Evolutionary conservation across 257 asterid species (phyloP).

Genomic region (Leonotis leonurus): DNA sequence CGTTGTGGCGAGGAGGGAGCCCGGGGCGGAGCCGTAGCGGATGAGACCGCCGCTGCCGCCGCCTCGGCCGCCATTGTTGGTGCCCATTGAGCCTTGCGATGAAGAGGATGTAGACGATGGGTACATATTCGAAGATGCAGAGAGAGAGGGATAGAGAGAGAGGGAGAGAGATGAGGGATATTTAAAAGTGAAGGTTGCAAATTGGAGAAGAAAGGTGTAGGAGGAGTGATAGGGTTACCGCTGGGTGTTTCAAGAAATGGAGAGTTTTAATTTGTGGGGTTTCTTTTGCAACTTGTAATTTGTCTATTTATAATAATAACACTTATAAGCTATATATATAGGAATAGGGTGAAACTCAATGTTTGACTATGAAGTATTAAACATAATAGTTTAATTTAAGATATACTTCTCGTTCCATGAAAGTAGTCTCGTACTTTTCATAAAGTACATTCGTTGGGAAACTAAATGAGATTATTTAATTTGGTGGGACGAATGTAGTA

Average conservation of each 20-base stretch:
- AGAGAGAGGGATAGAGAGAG: too few relatives aligned
- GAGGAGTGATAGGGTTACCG: conserved; percentile 22
- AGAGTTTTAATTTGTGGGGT: too few relatives aligned
- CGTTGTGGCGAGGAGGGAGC: conserved; percentile 45
- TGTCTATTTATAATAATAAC: not conserved
- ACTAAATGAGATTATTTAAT: too few relatives aligned
- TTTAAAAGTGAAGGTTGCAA: conserved; percentile 26
- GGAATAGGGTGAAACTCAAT: not conserved
- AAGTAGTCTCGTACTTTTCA: too few relatives aligned
- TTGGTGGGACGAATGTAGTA: too few relatives aligned
- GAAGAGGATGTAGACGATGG: conserved; percentile 68
- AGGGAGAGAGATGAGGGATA: conserved; percentile 8
- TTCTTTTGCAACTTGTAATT: conserved; percentile 18
- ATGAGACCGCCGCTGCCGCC: conserved; percentile 36
- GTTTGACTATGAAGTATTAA: conserved; percentile 7
- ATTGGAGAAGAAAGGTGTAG: conserved; percentile 24
- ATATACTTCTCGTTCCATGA: too few relatives aligned
- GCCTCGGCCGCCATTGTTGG: not conserved
- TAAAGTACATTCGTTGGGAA: too few relatives aligned
- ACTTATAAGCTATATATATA: not conserved
- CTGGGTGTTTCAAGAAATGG: conserved; percentile 16
- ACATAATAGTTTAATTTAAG: too few relatives aligned
- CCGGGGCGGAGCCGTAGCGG: conserved; percentile 75
- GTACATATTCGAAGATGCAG: conserved; percentile 32
- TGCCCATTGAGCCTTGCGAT: conserved; percentile 48